A percentile compares a stretch with the other conserved stretches of the same genome.
phyloP scores from a whole-genome alignment of 1,284 basidiomycete genomes.

The Fomitopsis betulina region DNA sequence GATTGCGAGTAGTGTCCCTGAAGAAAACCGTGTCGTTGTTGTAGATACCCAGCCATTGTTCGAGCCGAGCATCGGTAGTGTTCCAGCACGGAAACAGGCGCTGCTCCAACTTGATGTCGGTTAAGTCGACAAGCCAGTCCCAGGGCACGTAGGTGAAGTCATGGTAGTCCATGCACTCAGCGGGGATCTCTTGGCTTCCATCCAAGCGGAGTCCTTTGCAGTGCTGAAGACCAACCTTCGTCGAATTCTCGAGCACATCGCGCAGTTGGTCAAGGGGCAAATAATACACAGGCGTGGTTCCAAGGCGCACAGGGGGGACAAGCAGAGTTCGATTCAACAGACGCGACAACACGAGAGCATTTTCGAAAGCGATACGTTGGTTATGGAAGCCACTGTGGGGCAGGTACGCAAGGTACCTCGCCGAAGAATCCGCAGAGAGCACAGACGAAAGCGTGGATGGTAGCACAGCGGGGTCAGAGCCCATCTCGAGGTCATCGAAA shows the following conservation, averaged over 20 bases:
- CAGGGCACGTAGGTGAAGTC: conserved; percentile 62
- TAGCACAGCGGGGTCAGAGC: neutral
- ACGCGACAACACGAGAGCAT: conserved; percentile 65
- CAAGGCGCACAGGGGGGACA: conserved; percentile 67
- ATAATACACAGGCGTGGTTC: conserved; percentile 57
- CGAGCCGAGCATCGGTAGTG: conserved; percentile 45
- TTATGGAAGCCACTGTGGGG: conserved; percentile 84
- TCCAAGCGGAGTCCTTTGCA: conserved; percentile 36
- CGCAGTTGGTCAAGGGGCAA: conserved; percentile 54
- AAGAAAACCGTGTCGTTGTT: conserved; percentile 41
- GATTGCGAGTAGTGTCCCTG: conserved; percentile 52
- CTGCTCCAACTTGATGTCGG: conserved; percentile 32
- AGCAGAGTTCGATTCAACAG: conserved; percentile 73
- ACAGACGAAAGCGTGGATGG: neutral
- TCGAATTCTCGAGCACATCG: conserved; percentile 41
- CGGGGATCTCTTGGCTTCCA: conserved; percentile 24
- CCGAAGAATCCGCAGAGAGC: conserved; percentile 8
- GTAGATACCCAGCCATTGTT: conserved; percentile 32
- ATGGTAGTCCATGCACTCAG: conserved; percentile 56
- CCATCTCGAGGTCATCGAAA: neutral
- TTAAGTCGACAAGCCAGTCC: conserved; percentile 61
- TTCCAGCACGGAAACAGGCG: conserved; percentile 42
- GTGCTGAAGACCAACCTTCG: conserved; percentile 48
- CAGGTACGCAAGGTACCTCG: conserved; percentile 56
- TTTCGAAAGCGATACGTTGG: conserved; percentile 80